Evolutionary conservation across 2,329 filamentous ascomycete species (phyloP).

Genomic region (Claviceps sp.): DNA sequence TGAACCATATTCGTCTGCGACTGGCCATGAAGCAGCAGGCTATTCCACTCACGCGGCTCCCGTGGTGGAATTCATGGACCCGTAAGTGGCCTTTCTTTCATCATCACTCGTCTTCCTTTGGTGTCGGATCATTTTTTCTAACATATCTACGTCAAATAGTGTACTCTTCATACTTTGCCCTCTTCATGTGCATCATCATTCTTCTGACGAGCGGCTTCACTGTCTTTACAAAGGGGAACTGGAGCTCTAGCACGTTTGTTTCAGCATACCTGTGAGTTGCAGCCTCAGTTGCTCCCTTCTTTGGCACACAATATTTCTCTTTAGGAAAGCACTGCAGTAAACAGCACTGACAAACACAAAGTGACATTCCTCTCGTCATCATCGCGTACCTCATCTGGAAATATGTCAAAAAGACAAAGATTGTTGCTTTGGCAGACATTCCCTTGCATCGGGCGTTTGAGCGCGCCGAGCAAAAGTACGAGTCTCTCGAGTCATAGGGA

Average conservation of each 20-base stretch:
- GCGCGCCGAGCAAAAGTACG: constrained; percentile 23
- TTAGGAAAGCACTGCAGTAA: too few relatives aligned
- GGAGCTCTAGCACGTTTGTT: constrained; percentile 42
- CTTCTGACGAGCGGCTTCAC: constrained; percentile 57
- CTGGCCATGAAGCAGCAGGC: constrained; percentile 41
- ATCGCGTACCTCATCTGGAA: constrained; percentile 51
- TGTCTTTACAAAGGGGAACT: constrained; percentile 46
- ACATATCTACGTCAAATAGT: constrained; percentile 20
- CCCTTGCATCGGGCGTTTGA: constrained; percentile 38
- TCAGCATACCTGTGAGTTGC: constrained; percentile 43
- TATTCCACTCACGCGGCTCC: constrained; percentile 35
- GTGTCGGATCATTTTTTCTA: not conserved
- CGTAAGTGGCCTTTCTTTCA: constrained; percentile 26
- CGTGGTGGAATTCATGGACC: constrained; percentile 52
- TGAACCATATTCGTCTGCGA: constrained; percentile 45
- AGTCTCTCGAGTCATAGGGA: constrained; percentile 5
- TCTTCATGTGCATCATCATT: constrained; percentile 49
- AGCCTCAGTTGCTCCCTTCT: constrained; percentile 17
- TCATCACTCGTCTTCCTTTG: not conserved
- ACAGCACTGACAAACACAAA: constrained; percentile 11
- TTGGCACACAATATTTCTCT: too few relatives aligned
- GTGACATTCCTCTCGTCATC: constrained; percentile 46
- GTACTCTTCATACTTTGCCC: constrained; percentile 45
- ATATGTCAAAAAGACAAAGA: constrained; percentile 46
- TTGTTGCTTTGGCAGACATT: constrained; percentile 36